Evolutionary conservation across 345 rosid genomes (phyloP).

Genomic region (Rhizophora mangle): DNA sequence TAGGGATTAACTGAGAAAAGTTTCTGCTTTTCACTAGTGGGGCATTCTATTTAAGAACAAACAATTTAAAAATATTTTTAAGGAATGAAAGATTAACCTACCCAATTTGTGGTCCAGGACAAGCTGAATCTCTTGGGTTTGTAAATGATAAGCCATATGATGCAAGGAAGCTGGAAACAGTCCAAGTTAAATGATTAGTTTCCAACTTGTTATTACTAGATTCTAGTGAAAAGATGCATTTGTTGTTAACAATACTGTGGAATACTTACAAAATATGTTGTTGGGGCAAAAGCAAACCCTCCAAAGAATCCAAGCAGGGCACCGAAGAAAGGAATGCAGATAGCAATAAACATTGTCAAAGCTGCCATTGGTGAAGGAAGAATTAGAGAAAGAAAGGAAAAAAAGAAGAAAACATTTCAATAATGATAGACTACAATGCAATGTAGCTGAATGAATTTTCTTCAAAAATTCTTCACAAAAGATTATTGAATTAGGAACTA

Average conservation of each 20-base stretch:
- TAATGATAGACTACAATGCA: too few species aligned
- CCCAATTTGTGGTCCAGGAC: constrained; percentile 73
- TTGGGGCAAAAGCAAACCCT: constrained; percentile 86
- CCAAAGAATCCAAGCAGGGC: constrained; percentile 83
- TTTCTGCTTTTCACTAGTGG: too few species aligned
- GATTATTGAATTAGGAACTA: not conserved
- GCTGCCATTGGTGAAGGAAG: constrained; percentile 27
- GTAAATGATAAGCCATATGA: constrained; percentile 61
- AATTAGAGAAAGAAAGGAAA: too few species aligned
- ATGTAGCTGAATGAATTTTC: too few species aligned
- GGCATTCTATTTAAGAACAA: not conserved
- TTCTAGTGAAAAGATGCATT: not conserved
- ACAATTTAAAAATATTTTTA: not conserved
- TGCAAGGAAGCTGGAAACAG: constrained; percentile 60
- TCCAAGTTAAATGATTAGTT: not conserved
- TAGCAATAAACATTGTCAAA: constrained; percentile 61
- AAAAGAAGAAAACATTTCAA: not conserved
- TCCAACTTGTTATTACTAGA: too few species aligned
- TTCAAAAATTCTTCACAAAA: too few species aligned
- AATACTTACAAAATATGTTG: constrained; percentile 61
- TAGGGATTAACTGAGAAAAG: too few species aligned
- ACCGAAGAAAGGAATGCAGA: constrained; percentile 74
- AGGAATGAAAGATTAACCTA: constrained; percentile 19
- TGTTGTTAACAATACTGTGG: not conserved
- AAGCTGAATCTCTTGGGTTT: constrained; percentile 66